These are phyloP conservation scores for Moelleriella libera DNA, from an alignment of 2,329 filamentous ascomycete genomes.

Conservation along the genomic window DNA sequence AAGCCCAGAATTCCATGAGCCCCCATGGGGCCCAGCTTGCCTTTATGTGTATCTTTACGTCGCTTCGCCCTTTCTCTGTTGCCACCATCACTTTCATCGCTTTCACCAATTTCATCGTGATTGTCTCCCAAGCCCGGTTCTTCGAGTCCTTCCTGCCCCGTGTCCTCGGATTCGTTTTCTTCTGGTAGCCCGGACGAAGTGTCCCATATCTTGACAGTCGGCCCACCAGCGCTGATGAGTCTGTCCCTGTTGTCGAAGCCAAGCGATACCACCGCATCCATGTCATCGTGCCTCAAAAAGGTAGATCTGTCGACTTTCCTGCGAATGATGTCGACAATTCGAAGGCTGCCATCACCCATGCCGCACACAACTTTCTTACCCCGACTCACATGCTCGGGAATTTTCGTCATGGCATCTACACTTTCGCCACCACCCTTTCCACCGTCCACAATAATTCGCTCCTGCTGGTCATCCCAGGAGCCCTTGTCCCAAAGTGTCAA, in stretches of 20 bases:
- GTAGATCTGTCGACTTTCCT: conserved; percentile 56
- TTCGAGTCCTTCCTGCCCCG: conserved; percentile 27
- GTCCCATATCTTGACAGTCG: conserved; percentile 86
- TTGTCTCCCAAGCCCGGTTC: conserved; percentile 17
- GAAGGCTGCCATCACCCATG: conserved; percentile 64
- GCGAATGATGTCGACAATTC: conserved; percentile 60
- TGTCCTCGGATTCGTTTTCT: conserved; percentile 28
- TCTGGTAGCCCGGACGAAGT: conserved; percentile 46
- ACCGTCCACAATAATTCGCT: conserved; percentile 64
- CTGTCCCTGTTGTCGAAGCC: conserved; percentile 75
- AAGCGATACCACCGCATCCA: conserved; percentile 72
- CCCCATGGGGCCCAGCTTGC: conserved; percentile 32
- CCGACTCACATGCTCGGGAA: conserved; percentile 56
- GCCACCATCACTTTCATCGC: conserved; percentile 31
- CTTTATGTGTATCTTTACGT: conserved; percentile 25
- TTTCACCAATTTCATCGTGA: conserved; percentile 27
- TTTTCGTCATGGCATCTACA: conserved; percentile 59
- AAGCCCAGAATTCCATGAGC: conserved; percentile 37
- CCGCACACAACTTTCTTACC: conserved; percentile 69
- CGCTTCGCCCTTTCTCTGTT: conserved; percentile 21
- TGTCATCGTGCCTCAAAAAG: conserved; percentile 60
- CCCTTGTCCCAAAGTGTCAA: conserved; percentile 90
- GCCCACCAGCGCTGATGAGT: conserved; percentile 81
- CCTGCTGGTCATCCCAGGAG: conserved; percentile 89
- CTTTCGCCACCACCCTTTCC: conserved; percentile 55